A percentile compares a stretch with the other conserved stretches of the same genome.
These are phyloP conservation scores for Dioscorea alata DNA, from an alignment of 106 monocot genomes.

Conservation along the genomic window DNA sequence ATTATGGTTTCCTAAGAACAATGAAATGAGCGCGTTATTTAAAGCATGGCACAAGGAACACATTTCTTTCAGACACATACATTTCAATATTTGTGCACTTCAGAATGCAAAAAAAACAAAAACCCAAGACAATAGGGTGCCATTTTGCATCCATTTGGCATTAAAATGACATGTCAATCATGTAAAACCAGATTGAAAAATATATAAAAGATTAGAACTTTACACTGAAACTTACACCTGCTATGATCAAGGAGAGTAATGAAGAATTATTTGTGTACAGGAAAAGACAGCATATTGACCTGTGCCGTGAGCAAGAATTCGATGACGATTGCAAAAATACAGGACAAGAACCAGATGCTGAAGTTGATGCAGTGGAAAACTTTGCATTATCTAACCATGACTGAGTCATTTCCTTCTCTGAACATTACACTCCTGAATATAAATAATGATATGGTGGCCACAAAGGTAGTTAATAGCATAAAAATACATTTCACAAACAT, in stretches of 20 bases:
- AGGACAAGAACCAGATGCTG: slow-evolving; percentile 1
- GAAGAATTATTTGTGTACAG: too few species aligned
- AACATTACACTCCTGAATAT: slow-evolving; percentile 3
- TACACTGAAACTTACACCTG: neutral
- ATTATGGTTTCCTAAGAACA: neutral
- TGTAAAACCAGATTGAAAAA: neutral
- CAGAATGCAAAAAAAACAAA: too few species aligned
- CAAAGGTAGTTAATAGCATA: too few species aligned
- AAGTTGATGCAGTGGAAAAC: slow-evolving; percentile 4
- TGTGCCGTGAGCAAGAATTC: slow-evolving; percentile 1
- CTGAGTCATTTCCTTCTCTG: slow-evolving; percentile 13
- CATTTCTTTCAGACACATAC: neutral
- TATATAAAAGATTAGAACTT: neutral
- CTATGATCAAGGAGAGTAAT: too few species aligned
- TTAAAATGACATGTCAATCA: neutral
- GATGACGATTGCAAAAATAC: neutral
- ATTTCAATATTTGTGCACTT: too few species aligned
- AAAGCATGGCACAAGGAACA: neutral
- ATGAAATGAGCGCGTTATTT: neutral
- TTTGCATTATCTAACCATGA: slow-evolving; percentile 14
- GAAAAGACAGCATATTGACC: neutral
- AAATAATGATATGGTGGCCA: too few species aligned
- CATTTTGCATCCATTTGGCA: neutral
- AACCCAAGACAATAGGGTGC: neutral
- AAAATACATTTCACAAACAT: too few species aligned